A percentile compares a stretch with the other conserved stretches of the same genome.
These are phyloP conservation scores for Suhomyces kunorum DNA, from an alignment of 1,139 yeast species.

Conservation along the genomic window DNA sequence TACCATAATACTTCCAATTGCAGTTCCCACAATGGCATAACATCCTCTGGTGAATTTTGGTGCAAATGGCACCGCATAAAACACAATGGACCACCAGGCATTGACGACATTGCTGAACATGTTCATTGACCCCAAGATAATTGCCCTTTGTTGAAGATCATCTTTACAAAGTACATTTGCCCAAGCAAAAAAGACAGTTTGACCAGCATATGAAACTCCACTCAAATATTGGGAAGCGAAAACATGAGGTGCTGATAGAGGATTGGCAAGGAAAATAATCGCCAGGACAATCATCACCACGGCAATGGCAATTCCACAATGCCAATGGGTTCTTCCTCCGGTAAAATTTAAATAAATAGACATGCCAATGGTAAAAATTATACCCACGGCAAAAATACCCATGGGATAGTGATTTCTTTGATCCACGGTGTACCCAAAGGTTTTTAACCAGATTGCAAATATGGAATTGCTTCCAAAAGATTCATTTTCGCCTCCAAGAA, in stretches of 20 bases:
- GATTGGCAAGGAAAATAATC: slow-evolving; percentile 38
- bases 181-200: slow-evolving; percentile 61
- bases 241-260: slow-evolving; percentile 36
- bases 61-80: slow-evolving; percentile 51
- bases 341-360: slow-evolving; percentile 52
- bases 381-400: slow-evolving; percentile 58
- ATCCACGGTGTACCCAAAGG: slow-evolving; percentile 44
- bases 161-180: slow-evolving; percentile 55
- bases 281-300: slow-evolving; percentile 43
- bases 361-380: slow-evolving; percentile 45
- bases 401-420: slow-evolving; percentile 57
- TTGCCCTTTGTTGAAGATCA: slow-evolving; percentile 58
- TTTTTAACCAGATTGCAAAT: slow-evolving; percentile 52
- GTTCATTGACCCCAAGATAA: slow-evolving; percentile 62
- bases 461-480: slow-evolving; percentile 54
- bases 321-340: slow-evolving; percentile 54
- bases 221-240: slow-evolving; percentile 57
- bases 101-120: slow-evolving; percentile 63
- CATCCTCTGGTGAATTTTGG: slow-evolving; percentile 55
- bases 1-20: slow-evolving; percentile 28
- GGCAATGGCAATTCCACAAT: slow-evolving; percentile 47
- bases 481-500: slow-evolving; percentile 61
- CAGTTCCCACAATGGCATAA: slow-evolving; percentile 58
- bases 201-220: slow-evolving; percentile 58
- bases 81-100: slow-evolving; percentile 63